Evolutionary conservation across 768 basidiomycete species (phyloP), one percentile per base, ranked within the genome.

Genomic region (Podaxis sp.): DNA sequence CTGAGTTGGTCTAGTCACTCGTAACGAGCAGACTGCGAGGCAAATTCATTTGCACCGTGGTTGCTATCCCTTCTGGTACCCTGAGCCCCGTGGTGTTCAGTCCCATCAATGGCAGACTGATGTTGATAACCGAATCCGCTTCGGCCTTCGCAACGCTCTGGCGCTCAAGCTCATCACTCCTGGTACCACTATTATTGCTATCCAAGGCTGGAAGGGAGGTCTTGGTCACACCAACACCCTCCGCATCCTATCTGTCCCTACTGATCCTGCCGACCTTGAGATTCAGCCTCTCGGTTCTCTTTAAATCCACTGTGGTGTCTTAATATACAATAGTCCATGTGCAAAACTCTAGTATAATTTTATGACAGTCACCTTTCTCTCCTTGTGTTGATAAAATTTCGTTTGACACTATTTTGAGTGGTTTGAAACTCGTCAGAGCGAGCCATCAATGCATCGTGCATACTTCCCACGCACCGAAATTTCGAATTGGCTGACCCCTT

Each of bases 181-280:
- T 40, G 93, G 94, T 59, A 88, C 88, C 58, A 93, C 95, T 26
- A 85, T 99, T 71, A 82, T 99, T 66, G 96, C 96, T 54, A 91
- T 99, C 4, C 97, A 99, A 76, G 97, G 97, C n/a, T 99, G 96
- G 96, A 96, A 95, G 80, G 93, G 95, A 49, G 97, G 97, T 63
- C 85, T 97, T 51, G 96, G 95, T 36, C 95, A 97, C 78, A 96
- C 94, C 67, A 95, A 96, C 82, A 95, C 93, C 12, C 80, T 95
- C 62, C 89, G 93, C 55, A 84, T 95, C 65, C 76, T 95, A 68
- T 86, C 86, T 44, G 93, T 95, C 51, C 93, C 93, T 17, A 93
- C 90, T 24, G 91, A 94, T 69, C 65, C 76, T 38, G 90, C 89
- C 56, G 93, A 95, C 73, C 77, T 95, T 57, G 87, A 89, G 74